These are phyloP conservation scores for Ganoderma multipileum DNA, from an alignment of 1,284 basidiomycete genomes.

Conservation along the genomic window DNA sequence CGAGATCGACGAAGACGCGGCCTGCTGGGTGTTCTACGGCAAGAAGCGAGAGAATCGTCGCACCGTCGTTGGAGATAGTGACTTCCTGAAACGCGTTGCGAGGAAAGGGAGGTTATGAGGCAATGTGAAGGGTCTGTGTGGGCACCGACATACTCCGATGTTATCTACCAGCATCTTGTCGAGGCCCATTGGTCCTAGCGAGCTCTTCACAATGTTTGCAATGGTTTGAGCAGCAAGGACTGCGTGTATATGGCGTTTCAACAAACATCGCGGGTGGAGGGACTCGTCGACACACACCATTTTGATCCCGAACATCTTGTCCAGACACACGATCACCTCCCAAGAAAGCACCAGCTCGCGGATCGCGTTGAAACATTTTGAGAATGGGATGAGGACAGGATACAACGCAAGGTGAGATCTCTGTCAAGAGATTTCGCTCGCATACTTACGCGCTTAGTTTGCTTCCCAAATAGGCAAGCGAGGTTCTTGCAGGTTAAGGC, in stretches of 20 bases:
- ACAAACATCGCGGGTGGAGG: not conserved
- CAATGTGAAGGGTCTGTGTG: not conserved
- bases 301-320: slow-evolving; percentile 96
- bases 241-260: slow-evolving; percentile 39
- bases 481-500: not conserved
- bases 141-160: slow-evolving; percentile 77
- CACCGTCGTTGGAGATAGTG: slow-evolving; percentile 99
- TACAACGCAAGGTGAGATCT: slow-evolving; percentile 3
- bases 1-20: slow-evolving; percentile 96
- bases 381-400: slow-evolving; percentile 10
- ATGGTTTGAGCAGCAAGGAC: slow-evolving; percentile 97
- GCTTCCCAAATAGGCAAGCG: slow-evolving; percentile 9
- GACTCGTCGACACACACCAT: slow-evolving; percentile 67
- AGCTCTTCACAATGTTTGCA: slow-evolving; percentile 98
- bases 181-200: slow-evolving; percentile 92
- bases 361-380: slow-evolving; percentile 85
- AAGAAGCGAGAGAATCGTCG: slow-evolving; percentile 93
- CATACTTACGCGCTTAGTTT: slow-evolving; percentile 22
- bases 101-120: slow-evolving; percentile 4
- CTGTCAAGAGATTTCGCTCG: slow-evolving; percentile 1
- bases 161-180: slow-evolving; percentile 99
- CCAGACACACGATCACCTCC: slow-evolving; percentile 95
- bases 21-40: slow-evolving; percentile 95
- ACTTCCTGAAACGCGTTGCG: slow-evolving; percentile 73
- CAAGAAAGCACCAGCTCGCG: slow-evolving; percentile 87